Evolutionary conservation across 352 stramenopile species (phyloP).

Genomic region (Plasmopara muralis): DNA sequence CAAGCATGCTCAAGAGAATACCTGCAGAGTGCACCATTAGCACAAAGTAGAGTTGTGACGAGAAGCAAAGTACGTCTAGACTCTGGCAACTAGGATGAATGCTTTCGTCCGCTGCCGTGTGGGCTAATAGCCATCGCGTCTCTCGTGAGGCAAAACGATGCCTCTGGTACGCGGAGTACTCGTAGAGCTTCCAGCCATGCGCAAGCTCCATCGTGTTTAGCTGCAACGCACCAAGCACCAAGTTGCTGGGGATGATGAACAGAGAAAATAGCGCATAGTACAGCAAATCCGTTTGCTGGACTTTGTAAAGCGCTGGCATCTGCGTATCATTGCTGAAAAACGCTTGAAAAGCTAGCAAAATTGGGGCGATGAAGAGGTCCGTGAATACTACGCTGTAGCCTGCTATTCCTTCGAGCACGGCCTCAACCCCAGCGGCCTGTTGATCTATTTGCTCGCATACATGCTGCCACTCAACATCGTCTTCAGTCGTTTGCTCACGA

Average conservation of each 20-base stretch:
- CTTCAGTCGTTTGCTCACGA: conserved; percentile 87
- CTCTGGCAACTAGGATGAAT: conserved; percentile 90
- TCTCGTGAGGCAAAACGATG: conserved; percentile 93
- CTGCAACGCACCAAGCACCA: conserved; percentile 92
- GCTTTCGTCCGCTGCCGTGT: conserved; percentile 82
- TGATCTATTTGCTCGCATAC: conserved; percentile 95
- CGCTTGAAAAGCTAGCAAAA: conserved; percentile 86
- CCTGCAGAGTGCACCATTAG: conserved; percentile 74
- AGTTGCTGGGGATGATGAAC: conserved; percentile 93
- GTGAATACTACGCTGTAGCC: conserved; percentile 90
- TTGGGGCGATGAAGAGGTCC: conserved; percentile 80
- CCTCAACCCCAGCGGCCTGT: conserved; percentile 90
- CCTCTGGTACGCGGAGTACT: conserved; percentile 95
- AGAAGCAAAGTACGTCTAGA: conserved; percentile 95
- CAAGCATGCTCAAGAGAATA: conserved; percentile 90
- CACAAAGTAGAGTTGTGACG: conserved; percentile 91
- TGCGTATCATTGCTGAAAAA: conserved; percentile 85
- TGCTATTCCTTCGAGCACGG: conserved; percentile 85
- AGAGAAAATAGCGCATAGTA: conserved; percentile 94
- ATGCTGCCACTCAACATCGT: conserved; percentile 88
- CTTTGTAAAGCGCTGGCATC: conserved; percentile 90
- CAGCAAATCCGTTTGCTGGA: conserved; percentile 89
- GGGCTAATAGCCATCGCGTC: conserved; percentile 88
- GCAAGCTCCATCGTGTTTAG: conserved; percentile 94
- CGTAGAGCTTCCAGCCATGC: conserved; percentile 96